These are phyloP conservation scores for Kalmusia sp. DNA, from an alignment of 2,329 filamentous ascomycete genomes.

Conservation along the genomic window DNA sequence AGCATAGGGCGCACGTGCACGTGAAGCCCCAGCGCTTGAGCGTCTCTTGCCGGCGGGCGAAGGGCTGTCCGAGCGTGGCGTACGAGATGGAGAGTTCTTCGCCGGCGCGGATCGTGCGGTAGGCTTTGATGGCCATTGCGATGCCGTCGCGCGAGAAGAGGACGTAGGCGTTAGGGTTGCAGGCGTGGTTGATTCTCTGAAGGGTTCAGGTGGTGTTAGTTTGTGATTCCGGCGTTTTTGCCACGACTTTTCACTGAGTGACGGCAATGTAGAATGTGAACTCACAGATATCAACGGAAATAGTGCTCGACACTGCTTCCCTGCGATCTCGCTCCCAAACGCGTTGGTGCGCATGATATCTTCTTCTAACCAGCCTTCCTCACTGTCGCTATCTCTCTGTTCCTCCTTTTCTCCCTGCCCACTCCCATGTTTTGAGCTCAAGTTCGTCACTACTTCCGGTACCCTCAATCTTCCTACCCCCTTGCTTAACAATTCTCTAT, in stretches of 20 bases:
- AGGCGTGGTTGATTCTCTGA: slow-evolving; percentile 33
- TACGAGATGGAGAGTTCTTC: slow-evolving; percentile 34
- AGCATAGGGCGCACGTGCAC: slow-evolving; percentile 31
- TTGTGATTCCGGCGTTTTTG: no score
- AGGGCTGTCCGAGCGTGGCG: slow-evolving; percentile 24
- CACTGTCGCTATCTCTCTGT: no score
- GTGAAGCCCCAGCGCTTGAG: slow-evolving; percentile 32
- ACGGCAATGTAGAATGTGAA: not conserved
- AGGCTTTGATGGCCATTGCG: slow-evolving; percentile 30
- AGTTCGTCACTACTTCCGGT: slow-evolving; percentile 16
- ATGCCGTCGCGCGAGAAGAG: slow-evolving; percentile 31
- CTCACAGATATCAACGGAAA: slow-evolving; percentile 29
- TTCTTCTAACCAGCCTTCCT: slow-evolving; percentile 16
- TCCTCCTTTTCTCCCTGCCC: not conserved
- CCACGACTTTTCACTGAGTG: no score
- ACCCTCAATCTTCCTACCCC: slow-evolving; percentile 20
- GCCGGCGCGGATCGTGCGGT: slow-evolving; percentile 26
- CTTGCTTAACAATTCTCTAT: slow-evolving; percentile 12
- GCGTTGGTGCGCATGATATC: slow-evolving; percentile 31
- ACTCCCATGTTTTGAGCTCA: slow-evolving; percentile 21
- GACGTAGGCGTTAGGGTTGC: slow-evolving; percentile 30
- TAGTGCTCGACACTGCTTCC: slow-evolving; percentile 17
- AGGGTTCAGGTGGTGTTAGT: no score
- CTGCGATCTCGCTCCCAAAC: slow-evolving; percentile 27
- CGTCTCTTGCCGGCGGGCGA: slow-evolving; percentile 4